Conservation (phyloP, 2,329 filamentous ascomycete genomes). For the Teratosphaeria nubilosa region DNA sequence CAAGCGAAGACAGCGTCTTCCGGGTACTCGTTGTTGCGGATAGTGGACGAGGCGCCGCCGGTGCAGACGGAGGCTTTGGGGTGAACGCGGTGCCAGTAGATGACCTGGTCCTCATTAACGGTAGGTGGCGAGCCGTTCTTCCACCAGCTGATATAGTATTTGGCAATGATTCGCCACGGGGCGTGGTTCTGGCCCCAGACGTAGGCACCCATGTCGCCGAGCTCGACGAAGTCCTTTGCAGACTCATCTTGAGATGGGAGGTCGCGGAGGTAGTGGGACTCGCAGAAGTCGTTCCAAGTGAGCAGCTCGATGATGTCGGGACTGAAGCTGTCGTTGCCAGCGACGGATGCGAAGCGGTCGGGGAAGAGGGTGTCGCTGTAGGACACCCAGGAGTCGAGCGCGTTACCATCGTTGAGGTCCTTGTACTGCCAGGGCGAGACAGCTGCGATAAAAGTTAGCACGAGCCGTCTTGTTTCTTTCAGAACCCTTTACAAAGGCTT, state of each 20-base stretch:
- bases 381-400: constrained; percentile 26
- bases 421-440: constrained; percentile 33
- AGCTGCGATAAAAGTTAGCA: constrained; percentile 19
- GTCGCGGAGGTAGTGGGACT: constrained; percentile 31
- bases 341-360: constrained; percentile 22
- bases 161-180: constrained; percentile 29
- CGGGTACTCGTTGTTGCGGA: constrained; percentile 25
- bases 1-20: constrained; percentile 30
- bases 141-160: constrained; percentile 30
- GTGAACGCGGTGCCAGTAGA: constrained; percentile 31
- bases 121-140: constrained; percentile 25
- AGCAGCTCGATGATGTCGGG: constrained; percentile 31
- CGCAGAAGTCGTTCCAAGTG: constrained; percentile 31
- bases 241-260: constrained; percentile 20
- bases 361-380: constrained; percentile 30
- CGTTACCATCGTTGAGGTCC: constrained; percentile 27
- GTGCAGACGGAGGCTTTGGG: constrained; percentile 25
- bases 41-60: constrained; percentile 20
- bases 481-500: constrained; percentile 12
- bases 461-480: constrained; percentile 6
- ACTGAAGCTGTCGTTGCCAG: constrained; percentile 17
- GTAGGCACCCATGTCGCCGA: constrained; percentile 25
- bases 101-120: constrained; percentile 27
- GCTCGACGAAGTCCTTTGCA: constrained; percentile 23
- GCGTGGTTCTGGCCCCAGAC: constrained; percentile 28